Evolutionary conservation across 1,284 basidiomycete genomes (phyloP), one percentile per base, ranked within the genome.

Genomic region (Entoloma clypeatum): DNA sequence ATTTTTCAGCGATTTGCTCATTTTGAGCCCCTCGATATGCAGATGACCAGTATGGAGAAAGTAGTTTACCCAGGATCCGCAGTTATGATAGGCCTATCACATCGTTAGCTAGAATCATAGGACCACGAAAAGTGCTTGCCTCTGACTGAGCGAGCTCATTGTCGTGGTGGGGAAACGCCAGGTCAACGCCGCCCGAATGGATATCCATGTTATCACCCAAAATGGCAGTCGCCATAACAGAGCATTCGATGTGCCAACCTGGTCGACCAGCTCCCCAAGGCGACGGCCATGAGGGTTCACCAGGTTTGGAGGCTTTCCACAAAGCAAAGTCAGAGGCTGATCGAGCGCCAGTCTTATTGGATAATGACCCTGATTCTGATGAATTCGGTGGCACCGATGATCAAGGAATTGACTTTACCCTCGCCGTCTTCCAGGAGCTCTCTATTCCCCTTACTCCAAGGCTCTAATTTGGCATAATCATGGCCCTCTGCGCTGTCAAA

Each of bases 201-300:
- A 99, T 94, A 64, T 99, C 96, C 81, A 99, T 93, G 44, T 83
- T 85, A 43, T 87, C 77, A 6, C 96, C 96, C 33, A 99, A 74
- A 36, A 99, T 75, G 26, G 86, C 93, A 44, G 83, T 90, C 10
- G 94, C 95, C 96, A 99, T 99, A 32, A 98, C 96, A 7, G 92
- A 95, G 69, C 96, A 99, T 63, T 99, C 96, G 45, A 99, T 99
- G 62, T 99, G 96, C 96, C 96, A 99, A 7, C 96, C 96, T 1
- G 96, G 96, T 41, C 96, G 78, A n/a, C 96, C 96, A 26, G 75
- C 72, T 19, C 96, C 96, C 96, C 96, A 99, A 5, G 92, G 86
- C 7, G 93, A 97, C 0, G 85, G 80, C 96, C 96, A 99, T 2
- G 85, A 85, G 2, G 96, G 96, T 64, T 99, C 96, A n/a, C 96